Percentiles rank a stretch among this genome's conserved stretches.
phyloP scores from a whole-genome alignment of 306 rosid genomes.

The Trifolium dubium region DNA sequence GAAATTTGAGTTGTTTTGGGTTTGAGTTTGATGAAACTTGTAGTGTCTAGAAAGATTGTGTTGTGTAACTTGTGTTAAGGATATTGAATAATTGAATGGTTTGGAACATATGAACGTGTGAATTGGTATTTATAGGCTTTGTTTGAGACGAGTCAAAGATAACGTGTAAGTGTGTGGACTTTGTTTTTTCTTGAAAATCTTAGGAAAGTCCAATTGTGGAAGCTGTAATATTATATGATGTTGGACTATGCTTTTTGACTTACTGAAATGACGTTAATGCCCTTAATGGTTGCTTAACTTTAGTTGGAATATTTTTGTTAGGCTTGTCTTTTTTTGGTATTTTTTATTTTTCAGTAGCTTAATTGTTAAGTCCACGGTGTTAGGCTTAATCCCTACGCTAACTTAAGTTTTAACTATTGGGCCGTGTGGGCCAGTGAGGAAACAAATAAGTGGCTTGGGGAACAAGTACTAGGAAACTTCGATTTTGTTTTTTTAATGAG shows the following conservation, averaged over 20 bases:
- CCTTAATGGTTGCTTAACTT: neutral
- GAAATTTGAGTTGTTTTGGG: neutral
- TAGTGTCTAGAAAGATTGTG: neutral
- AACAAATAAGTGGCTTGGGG: neutral
- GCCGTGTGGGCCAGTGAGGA: constrained; percentile 37
- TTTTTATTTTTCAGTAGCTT: neutral
- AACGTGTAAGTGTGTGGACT: constrained; percentile 10
- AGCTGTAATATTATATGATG: neutral
- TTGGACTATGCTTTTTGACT: constrained; percentile 41
- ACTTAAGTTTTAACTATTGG: constrained; percentile 5
- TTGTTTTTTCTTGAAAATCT: neutral
- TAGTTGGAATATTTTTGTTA: neutral
- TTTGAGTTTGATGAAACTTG: constrained; percentile 11
- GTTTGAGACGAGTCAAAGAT: constrained; percentile 8
- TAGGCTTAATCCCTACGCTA: constrained; percentile 19
- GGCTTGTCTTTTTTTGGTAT: neutral
- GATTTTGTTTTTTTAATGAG: neutral
- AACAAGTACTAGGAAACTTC: constrained; percentile 32
- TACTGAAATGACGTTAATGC: constrained; percentile 7
- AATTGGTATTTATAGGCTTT: constrained; percentile 34
- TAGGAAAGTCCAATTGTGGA: constrained; percentile 3
- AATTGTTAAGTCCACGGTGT: neutral
- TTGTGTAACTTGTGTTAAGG: constrained; percentile 16
- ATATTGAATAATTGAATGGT: constrained; percentile 25
- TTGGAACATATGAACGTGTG: neutral